Percentiles rank a stretch among this genome's conserved stretches.
These are phyloP conservation scores for Coemansia sp. DNA, from an alignment of 192 early-diverging fungal species.

Conservation along the genomic window DNA sequence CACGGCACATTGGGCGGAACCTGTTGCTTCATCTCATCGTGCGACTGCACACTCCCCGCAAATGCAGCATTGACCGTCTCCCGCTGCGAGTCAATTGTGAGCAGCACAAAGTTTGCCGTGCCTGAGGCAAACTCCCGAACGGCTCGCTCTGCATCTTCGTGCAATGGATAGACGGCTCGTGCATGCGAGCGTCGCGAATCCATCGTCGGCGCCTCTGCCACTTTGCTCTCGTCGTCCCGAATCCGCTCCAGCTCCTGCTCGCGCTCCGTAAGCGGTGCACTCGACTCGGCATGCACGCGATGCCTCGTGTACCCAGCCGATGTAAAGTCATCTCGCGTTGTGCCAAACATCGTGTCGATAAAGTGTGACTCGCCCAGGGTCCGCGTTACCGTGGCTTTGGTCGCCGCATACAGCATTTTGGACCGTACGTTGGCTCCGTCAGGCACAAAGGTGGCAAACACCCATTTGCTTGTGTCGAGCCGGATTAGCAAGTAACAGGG, in stretches of 20 bases:
- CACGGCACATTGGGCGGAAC: constrained; percentile 67
- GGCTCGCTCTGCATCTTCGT: constrained; percentile 61
- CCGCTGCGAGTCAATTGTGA: constrained; percentile 53
- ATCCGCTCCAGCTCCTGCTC: constrained; percentile 73
- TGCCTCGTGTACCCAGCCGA: constrained; percentile 33
- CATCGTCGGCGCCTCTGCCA: constrained; percentile 19
- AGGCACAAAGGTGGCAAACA: constrained; percentile 77
- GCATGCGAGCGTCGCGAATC: constrained; percentile 66
- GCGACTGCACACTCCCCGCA: constrained; percentile 39
- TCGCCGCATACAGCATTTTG: constrained; percentile 94
- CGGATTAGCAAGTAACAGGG: constrained; percentile 71
- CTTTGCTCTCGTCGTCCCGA: constrained; percentile 25
- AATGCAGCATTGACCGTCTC: constrained; percentile 60
- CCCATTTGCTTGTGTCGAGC: constrained; percentile 64
- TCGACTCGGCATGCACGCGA: constrained; percentile 53
- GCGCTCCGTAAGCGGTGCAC: constrained; percentile 80
- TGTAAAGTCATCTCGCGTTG: constrained; percentile 44
- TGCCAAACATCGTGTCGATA: constrained; percentile 81
- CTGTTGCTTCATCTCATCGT: constrained; percentile 51
- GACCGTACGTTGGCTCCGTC: constrained; percentile 79
- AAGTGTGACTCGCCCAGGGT: constrained; percentile 80
- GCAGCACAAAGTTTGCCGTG: constrained; percentile 63
- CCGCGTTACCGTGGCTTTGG: constrained; percentile 74
- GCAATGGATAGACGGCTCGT: constrained; percentile 63
- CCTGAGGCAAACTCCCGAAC: constrained; percentile 55